A percentile compares a stretch with the other conserved stretches of the same genome.
Conservation (phyloP, 2,329 filamentous ascomycete species). For the Calonectria montana region DNA sequence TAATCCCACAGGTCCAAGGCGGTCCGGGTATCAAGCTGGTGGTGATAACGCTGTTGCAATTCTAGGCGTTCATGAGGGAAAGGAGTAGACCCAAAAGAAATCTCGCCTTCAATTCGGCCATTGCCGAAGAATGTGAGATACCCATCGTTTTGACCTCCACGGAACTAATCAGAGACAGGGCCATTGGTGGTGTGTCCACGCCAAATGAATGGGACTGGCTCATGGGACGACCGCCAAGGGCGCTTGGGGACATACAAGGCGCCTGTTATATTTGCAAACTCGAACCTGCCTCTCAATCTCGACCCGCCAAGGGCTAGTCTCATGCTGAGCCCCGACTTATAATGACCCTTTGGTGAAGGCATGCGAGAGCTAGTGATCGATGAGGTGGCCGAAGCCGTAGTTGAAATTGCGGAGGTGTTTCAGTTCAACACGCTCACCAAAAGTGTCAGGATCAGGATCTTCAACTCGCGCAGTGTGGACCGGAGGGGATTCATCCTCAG, state of each 20-base stretch:
- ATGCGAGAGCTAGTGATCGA: slow-evolving; percentile 47
- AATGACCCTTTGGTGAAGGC: slow-evolving; percentile 38
- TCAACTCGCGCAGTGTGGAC: slow-evolving; percentile 25
- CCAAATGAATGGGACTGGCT: slow-evolving; percentile 47
- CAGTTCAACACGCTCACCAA: slow-evolving; percentile 22
- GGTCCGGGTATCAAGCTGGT: neutral
- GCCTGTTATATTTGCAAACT: slow-evolving; percentile 54
- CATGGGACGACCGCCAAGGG: slow-evolving; percentile 45
- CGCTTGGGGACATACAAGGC: slow-evolving; percentile 53
- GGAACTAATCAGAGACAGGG: slow-evolving; percentile 40
- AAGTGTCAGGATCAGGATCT: neutral
- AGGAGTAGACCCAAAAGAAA: slow-evolving; percentile 38
- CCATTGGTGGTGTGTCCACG: slow-evolving; percentile 45
- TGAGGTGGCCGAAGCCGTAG: slow-evolving; percentile 57
- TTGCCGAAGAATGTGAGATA: slow-evolving; percentile 52
- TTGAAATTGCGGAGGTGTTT: slow-evolving; percentile 53
- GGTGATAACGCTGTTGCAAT: neutral
- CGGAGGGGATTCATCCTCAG: slow-evolving; percentile 24
- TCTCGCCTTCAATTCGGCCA: slow-evolving; percentile 47
- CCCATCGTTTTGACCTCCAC: slow-evolving; percentile 43
- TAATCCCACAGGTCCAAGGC: neutral
- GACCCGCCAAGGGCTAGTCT: slow-evolving; percentile 52
- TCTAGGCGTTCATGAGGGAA: slow-evolving; percentile 42
- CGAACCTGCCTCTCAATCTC: slow-evolving; percentile 59
- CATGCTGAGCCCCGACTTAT: slow-evolving; percentile 44